Evolutionary conservation across 177 flowering plant species (phyloP).

Genomic region (Telopea speciosissima): DNA sequence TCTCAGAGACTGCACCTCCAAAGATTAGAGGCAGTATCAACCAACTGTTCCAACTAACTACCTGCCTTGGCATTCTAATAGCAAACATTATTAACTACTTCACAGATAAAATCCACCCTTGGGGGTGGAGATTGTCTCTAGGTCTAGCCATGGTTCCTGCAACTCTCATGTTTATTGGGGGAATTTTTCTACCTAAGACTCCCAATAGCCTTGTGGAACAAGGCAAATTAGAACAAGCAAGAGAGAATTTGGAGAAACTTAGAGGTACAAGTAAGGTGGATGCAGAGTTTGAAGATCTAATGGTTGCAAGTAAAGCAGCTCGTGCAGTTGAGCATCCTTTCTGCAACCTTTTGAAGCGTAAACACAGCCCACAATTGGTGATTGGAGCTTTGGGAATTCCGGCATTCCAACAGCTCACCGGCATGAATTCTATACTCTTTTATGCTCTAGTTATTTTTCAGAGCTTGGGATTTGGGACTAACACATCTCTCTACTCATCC

Average conservation of each 20-base stretch:
- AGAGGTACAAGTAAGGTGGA: constrained; percentile 71
- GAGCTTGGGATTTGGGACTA: constrained; percentile 70
- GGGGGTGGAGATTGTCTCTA: not conserved
- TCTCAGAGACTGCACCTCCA: constrained; percentile 85
- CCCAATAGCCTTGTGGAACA: constrained; percentile 89
- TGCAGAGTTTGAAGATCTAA: constrained; percentile 68
- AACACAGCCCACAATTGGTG: constrained; percentile 69
- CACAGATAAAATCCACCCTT: constrained; percentile 44
- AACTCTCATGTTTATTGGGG: constrained; percentile 59
- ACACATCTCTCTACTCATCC: constrained; percentile 63
- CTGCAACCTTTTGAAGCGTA: constrained; percentile 49
- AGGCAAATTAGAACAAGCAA: constrained; percentile 63
- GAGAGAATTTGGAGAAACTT: constrained; percentile 46
- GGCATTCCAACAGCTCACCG: too few species aligned
- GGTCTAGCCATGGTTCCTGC: constrained; percentile 42
- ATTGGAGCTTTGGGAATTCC: constrained; percentile 82
- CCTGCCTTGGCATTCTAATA: constrained; percentile 61
- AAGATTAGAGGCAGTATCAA: constrained; percentile 67
- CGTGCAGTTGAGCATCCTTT: constrained; percentile 68
- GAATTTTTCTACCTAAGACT: constrained; percentile 70
- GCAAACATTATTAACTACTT: constrained; percentile 74
- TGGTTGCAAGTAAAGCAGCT: constrained; percentile 72
- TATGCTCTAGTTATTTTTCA: constrained; percentile 94
- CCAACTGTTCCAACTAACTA: constrained; percentile 74
- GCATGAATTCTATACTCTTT: constrained; percentile 84